Evolutionary conservation across 768 basidiomycete genomes (phyloP).

Genomic region (Lentinula edodes): DNA sequence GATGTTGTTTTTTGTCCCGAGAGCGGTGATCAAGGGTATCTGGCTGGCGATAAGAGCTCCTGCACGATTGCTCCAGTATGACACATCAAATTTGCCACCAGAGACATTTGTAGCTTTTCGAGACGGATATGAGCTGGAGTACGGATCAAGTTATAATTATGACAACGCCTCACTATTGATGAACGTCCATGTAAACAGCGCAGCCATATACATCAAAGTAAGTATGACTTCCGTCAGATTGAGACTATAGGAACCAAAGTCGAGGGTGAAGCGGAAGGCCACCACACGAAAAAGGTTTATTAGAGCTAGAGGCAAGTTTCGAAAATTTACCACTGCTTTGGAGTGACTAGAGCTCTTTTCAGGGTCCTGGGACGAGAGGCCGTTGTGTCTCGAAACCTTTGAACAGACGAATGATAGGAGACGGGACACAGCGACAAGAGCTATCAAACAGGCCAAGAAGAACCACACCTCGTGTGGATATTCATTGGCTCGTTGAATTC

Average conservation of each 20-base stretch:
- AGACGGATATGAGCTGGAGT: background rate
- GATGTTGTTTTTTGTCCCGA: constrained; percentile 47
- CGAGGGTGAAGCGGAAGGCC: constrained; percentile 20
- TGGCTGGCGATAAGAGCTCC: constrained; percentile 30
- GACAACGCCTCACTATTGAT: constrained; percentile 12
- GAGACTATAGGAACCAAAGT: constrained; percentile 30
- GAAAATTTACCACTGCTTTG: constrained; percentile 12
- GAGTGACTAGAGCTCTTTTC: background rate
- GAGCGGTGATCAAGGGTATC: constrained; percentile 37
- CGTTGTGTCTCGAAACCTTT: constrained; percentile 13
- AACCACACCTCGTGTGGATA: constrained; percentile 41
- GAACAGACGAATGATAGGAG: constrained; percentile 18
- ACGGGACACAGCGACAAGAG: constrained; percentile 30
- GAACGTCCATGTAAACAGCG: constrained; percentile 28
- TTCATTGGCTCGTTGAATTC: constrained; percentile 16
- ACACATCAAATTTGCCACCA: constrained; percentile 6
- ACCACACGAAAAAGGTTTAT: constrained; percentile 22
- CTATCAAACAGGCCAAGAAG: constrained; percentile 36
- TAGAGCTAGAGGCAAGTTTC: constrained; percentile 15
- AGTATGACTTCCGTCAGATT: constrained; percentile 36
- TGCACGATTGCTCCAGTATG: constrained; percentile 20
- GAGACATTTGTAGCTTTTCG: constrained; percentile 11
- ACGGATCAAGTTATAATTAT: background rate
- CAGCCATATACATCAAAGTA: constrained; percentile 28
- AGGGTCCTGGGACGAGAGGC: background rate